phyloP scores from a whole-genome alignment of 179 eudicot genomes.

The Drosera spatulata region DNA sequence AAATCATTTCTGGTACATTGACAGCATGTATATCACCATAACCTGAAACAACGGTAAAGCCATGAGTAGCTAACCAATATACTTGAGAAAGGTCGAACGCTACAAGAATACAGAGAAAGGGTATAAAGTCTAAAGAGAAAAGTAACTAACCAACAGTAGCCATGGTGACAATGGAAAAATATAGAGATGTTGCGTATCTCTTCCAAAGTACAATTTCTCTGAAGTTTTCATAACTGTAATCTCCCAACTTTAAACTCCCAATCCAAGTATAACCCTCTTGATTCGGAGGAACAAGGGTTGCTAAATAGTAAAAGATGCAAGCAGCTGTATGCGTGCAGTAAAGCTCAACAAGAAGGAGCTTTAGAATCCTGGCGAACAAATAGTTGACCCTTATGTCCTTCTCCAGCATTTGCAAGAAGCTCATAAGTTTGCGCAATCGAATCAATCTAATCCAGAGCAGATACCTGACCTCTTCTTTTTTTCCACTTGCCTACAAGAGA shows the following conservation, averaged over 20 bases:
- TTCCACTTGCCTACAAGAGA: slow-evolving; percentile 39
- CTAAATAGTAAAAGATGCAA: slow-evolving; percentile 78
- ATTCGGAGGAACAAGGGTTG: slow-evolving; percentile 65
- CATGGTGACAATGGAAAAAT: slow-evolving; percentile 92
- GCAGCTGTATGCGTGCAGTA: slow-evolving; percentile 99
- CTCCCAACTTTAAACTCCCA: slow-evolving; percentile 79
- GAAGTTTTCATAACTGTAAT: slow-evolving; percentile 60
- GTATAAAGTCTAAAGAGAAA: neutral
- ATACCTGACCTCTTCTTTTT: slow-evolving; percentile 55
- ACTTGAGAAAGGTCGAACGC: neutral
- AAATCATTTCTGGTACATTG: slow-evolving; percentile 86
- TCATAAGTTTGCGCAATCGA: slow-evolving; percentile 51
- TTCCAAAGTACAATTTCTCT: slow-evolving; percentile 71
- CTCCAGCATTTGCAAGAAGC: slow-evolving; percentile 55
- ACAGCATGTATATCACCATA: slow-evolving; percentile 97
- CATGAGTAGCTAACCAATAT: neutral
- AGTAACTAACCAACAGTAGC: slow-evolving; percentile 77
- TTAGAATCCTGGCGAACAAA: slow-evolving; percentile 62
- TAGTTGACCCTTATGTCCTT: slow-evolving; percentile 88
- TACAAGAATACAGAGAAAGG: neutral
- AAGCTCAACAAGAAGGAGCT: slow-evolving; percentile 69
- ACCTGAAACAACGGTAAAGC: slow-evolving; percentile 31
- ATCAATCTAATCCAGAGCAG: slow-evolving; percentile 62
- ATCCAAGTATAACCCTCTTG: slow-evolving; percentile 93
- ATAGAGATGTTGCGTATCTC: slow-evolving; percentile 66